phyloP scores from a whole-genome alignment of 345 rosid species.

The Citrus sp. region DNA sequence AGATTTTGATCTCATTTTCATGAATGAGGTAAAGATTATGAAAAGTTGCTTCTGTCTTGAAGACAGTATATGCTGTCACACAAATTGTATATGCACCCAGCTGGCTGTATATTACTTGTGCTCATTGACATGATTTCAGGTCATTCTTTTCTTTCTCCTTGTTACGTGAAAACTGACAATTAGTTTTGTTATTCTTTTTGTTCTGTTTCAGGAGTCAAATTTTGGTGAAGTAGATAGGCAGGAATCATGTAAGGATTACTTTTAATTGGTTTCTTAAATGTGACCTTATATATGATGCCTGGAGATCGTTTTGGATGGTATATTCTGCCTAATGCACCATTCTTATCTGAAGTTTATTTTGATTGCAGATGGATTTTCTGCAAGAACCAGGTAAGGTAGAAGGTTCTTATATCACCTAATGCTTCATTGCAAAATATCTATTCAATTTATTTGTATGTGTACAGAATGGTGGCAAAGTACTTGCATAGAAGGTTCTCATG shows the following conservation, averaged over 20 bases:
- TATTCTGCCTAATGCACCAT: background rate
- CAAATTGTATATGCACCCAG: background rate
- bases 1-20: conserved; percentile 35
- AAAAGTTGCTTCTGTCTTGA: background rate
- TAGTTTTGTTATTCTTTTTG: conserved; percentile 6
- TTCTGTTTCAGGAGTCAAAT: conserved; percentile 27
- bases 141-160: background rate
- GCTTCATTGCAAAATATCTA: background rate
- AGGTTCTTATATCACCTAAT: background rate
- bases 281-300: background rate
- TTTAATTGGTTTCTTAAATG: background rate
- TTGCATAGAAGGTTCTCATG: conserved; percentile 40
- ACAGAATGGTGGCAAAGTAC: conserved; percentile 52
- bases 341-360: conserved; percentile 16
- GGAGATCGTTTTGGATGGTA: background rate
- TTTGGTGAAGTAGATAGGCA: conserved; percentile 26
- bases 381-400: conserved; percentile 29
- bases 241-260: conserved; percentile 34
- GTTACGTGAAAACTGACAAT: background rate
- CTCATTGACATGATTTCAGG: background rate
- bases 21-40: conserved; percentile 37
- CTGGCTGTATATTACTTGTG: background rate
- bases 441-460: conserved; percentile 20
- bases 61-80: background rate
- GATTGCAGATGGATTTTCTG: conserved; percentile 47